Conservation (phyloP, 2,329 filamentous ascomycete species). For the Calonectria pseudoturangicola region DNA sequence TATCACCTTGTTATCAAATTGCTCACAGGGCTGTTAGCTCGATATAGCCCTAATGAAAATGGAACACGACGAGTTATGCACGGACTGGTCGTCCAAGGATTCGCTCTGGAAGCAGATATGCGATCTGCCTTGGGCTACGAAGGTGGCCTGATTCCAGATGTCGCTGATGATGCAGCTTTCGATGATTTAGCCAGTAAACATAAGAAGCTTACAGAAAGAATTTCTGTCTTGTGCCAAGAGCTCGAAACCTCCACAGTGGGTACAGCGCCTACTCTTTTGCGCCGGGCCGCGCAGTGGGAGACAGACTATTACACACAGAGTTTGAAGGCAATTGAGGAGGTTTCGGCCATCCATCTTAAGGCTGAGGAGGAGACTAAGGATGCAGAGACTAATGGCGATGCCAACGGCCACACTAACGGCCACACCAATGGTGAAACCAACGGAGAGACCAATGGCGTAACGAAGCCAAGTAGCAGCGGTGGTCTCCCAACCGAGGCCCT, state of each 20-base stretch:
- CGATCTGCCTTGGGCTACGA: constrained; percentile 1
- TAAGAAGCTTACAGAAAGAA: constrained; percentile 5
- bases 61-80: neutral
- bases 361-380: neutral
- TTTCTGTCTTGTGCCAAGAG: constrained; percentile 6
- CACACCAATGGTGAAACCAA: neutral
- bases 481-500: neutral
- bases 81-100: neutral
- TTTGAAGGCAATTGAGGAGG: constrained; percentile 13
- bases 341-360: neutral
- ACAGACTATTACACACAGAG: constrained; percentile 16
- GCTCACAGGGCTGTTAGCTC: constrained; percentile 6
- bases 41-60: constrained; percentile 7
- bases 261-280: neutral
- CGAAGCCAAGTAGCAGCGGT: neutral
- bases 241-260: neutral
- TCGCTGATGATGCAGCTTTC: constrained; percentile 8
- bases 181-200: constrained; percentile 13
- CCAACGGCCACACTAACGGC: neutral
- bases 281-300: constrained; percentile 18
- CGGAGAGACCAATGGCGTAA: neutral
- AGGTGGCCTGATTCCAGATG: neutral
- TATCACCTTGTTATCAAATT: constrained; percentile 11
- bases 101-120: neutral
- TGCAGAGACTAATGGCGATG: neutral